Percentiles rank a stretch among this genome's conserved stretches.
phyloP scores from a whole-genome alignment of 2,329 filamentous ascomycete species.

The Coccinonectria pachysandricola region DNA sequence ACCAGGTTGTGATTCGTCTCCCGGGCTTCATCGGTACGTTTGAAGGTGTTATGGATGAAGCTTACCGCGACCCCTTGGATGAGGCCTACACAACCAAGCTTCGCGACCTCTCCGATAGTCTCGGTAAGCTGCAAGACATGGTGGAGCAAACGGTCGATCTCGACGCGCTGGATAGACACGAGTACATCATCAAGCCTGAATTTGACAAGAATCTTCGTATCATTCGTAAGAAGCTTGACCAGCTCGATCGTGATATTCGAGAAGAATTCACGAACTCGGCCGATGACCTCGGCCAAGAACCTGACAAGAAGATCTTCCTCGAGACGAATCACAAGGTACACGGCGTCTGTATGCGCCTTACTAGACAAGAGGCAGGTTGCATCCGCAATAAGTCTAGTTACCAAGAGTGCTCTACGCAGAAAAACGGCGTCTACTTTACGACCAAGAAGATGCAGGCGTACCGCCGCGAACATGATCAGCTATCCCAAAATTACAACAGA shows the following conservation, averaged over 20 bases:
- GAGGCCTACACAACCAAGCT: conserved; percentile 79
- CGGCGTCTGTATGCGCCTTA: conserved; percentile 92
- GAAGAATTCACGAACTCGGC: conserved; percentile 68
- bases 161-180: conserved; percentile 88
- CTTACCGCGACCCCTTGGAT: conserved; percentile 80
- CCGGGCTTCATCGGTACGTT: conserved; percentile 84
- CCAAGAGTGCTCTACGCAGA: conserved; percentile 93
- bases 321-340: conserved; percentile 86
- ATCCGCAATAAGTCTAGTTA: conserved; percentile 88
- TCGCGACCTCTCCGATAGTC: conserved; percentile 61
- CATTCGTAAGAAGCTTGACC: conserved; percentile 88
- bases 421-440: conserved; percentile 98
- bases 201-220: conserved; percentile 82
- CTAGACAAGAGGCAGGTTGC: conserved; percentile 78
- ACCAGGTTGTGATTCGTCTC: conserved; percentile 86
- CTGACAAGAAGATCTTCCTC: conserved; percentile 97
- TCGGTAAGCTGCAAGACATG: conserved; percentile 89
- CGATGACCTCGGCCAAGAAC: conserved; percentile 75
- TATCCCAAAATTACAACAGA: conserved; percentile 88
- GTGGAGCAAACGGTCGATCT: conserved; percentile 97
- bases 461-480: conserved; percentile 84
- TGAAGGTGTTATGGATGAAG: conserved; percentile 90
- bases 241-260: conserved; percentile 71
- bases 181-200: conserved; percentile 98
- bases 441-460: conserved; percentile 70